A percentile compares a stretch with the other conserved stretches of the same genome.
These are phyloP conservation scores for Passiflora organensis DNA, from an alignment of 345 rosid species.

Conservation along the genomic window DNA sequence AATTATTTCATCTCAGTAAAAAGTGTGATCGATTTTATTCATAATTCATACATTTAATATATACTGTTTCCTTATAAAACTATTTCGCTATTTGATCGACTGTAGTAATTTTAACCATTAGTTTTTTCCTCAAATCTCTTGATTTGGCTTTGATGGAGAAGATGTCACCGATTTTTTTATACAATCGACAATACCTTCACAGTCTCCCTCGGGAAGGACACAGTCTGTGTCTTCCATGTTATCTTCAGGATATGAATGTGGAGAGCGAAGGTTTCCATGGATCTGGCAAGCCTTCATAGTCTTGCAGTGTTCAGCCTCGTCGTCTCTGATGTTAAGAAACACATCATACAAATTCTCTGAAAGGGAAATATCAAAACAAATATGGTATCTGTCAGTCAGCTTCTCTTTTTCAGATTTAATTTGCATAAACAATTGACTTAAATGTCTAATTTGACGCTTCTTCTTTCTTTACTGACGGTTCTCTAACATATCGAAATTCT, in stretches of 20 bases:
- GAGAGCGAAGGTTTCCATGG: constrained; percentile 79
- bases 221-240: constrained; percentile 41
- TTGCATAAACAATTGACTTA: background rate
- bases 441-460: background rate
- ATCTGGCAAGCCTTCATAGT: constrained; percentile 94
- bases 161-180: constrained; percentile 54
- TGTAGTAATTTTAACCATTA: too few relatives aligned
- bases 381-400: too few relatives aligned
- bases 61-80: too few relatives aligned
- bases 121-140: background rate
- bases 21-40: too few relatives aligned
- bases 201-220: constrained; percentile 45
- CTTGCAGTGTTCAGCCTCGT: constrained; percentile 96
- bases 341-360: constrained; percentile 86
- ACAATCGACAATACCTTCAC: constrained; percentile 90
- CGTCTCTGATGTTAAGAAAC: constrained; percentile 86
- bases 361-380: background rate
- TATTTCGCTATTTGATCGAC: too few relatives aligned
- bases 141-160: constrained; percentile 14
- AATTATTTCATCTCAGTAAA: too few relatives aligned
- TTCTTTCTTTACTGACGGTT: background rate
- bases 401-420: background rate
- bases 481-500: constrained; percentile 1
- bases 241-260: constrained; percentile 59
- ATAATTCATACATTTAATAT: too few relatives aligned